Conservation (phyloP, 148 eudicot genomes). For the Polygonum maritimum region DNA sequence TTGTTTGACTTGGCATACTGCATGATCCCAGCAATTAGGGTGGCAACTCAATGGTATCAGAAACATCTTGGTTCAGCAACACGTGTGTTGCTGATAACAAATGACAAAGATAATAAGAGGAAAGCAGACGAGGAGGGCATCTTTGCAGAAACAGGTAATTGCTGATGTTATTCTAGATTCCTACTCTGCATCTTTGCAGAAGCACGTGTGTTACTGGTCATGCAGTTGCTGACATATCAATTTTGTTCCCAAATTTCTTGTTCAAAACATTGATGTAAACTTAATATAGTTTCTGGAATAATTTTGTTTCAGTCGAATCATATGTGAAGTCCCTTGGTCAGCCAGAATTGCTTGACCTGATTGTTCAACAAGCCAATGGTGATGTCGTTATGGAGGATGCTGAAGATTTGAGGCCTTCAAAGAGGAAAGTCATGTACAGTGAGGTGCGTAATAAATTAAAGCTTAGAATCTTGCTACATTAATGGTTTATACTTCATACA, state of each 20-base stretch:
- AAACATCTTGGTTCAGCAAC: constrained; percentile 63
- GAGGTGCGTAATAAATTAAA: constrained; percentile 35
- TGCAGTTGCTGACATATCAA: not conserved
- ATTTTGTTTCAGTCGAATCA: constrained; percentile 54
- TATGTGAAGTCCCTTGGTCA: constrained; percentile 55
- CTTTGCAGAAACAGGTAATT: constrained; percentile 75
- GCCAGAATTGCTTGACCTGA: constrained; percentile 58
- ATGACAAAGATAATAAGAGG: constrained; percentile 83
- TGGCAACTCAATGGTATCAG: constrained; percentile 94
- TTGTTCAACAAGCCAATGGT: constrained; percentile 43
- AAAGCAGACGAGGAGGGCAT: constrained; percentile 85
- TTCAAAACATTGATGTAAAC: not conserved
- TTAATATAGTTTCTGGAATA: not conserved
- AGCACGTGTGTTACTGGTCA: not conserved
- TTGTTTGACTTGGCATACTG: constrained; percentile 14
- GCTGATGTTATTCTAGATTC: not conserved
- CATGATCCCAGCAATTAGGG: constrained; percentile 71
- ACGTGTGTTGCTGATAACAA: constrained; percentile 67
- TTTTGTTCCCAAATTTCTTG: not conserved
- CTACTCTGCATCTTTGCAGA: not conserved
- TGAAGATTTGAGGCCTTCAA: constrained; percentile 57
- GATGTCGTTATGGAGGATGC: constrained; percentile 46
- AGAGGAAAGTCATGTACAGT: constrained; percentile 50
- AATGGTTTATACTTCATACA: not conserved
- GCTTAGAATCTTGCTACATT: not conserved